Base-by-base conservation (phyloP, 1,284 basidiomycete genomes). In the Leccinum fallax region DNA sequence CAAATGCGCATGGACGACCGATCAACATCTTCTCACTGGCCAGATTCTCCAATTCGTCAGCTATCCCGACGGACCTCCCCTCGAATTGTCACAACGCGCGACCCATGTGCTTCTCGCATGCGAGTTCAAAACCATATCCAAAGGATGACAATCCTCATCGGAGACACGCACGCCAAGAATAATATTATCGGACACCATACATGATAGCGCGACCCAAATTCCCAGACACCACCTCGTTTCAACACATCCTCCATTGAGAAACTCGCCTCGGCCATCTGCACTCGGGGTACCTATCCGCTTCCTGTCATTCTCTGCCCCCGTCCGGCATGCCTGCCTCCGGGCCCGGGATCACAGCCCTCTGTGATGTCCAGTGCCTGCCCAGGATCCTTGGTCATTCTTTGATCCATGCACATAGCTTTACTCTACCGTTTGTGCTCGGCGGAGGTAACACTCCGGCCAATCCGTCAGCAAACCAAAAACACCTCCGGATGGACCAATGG, bases 101-200 rank as follows among this genome's bases (percentile, higher is more conserved):
- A 54, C n/a, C n/a, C 11, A 26, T 21, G 19, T 36, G 34, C 53
- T 66, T 62, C 58, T 53, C 62, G 36, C 67, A 57, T 61, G 53
- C 46, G 11, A 55, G 24, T 57, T 66, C 58, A 58, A 66, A 66
- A 70, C 13, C 51, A 59, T 60, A 71, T 58, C 59, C 38, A 53
- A 62, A 65, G 52, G 46, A 24, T 55, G 53, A 46, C 48, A 55
- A 54, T 59, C 34, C 30, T 59, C 53, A 38, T 32, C 30, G 30
- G 30, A 32, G 10, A 49, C 28, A 21, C 53, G 30, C 36, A 38
- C 48, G 5, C 60, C 49, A 59, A 32, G 38, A 54, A 64, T 30
- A 53, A 54, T 30, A 49, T 16, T 53, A 46, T 52, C 9, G 34
- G 32, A 57, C 54, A 11, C 55, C 9, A 11, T 11, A 43, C 40